Conservation (phyloP, 2,329 filamentous ascomycete genomes). For the Juglanconis sp. region DNA sequence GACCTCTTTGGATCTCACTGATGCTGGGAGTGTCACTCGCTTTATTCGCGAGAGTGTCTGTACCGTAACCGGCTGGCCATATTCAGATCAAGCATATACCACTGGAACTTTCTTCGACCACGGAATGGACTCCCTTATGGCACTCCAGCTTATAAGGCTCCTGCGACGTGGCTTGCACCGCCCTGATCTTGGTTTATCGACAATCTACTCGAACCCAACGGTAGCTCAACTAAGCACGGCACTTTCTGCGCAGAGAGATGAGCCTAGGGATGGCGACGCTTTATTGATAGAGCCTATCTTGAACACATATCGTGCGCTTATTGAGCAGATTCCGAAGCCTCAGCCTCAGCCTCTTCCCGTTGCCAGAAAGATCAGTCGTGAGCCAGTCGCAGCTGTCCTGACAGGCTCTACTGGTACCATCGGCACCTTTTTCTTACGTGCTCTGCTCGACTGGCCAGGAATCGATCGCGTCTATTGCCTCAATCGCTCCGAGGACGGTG, state of each 20-base stretch:
- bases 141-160: slow-evolving; percentile 19
- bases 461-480: not conserved
- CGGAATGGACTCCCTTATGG: slow-evolving; percentile 22
- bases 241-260: not conserved
- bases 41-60: not conserved
- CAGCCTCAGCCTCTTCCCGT: not conserved
- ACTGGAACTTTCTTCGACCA: slow-evolving; percentile 18
- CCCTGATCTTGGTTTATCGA: not conserved
- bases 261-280: slow-evolving; percentile 14
- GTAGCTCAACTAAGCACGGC: not conserved
- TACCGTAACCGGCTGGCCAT: slow-evolving; percentile 2
- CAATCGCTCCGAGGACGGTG: slow-evolving; percentile 2
- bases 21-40: not conserved
- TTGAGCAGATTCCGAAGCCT: slow-evolving; percentile 2
- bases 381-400: not conserved
- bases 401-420: slow-evolving; percentile 28
- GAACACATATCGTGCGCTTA: slow-evolving; percentile 2
- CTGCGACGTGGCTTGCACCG: slow-evolving; percentile 1
- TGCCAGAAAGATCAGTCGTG: not conserved
- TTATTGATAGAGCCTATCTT: slow-evolving; percentile 19
- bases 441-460: slow-evolving; percentile 2
- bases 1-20: not conserved
- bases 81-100: slow-evolving; percentile 5
- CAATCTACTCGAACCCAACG: slow-evolving; percentile 4
- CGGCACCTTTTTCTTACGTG: slow-evolving; percentile 2